Evolutionary conservation across 805 yeast genomes (phyloP), one percentile per base, ranked within the genome.

Genomic region (Candida krabiensis): DNA sequence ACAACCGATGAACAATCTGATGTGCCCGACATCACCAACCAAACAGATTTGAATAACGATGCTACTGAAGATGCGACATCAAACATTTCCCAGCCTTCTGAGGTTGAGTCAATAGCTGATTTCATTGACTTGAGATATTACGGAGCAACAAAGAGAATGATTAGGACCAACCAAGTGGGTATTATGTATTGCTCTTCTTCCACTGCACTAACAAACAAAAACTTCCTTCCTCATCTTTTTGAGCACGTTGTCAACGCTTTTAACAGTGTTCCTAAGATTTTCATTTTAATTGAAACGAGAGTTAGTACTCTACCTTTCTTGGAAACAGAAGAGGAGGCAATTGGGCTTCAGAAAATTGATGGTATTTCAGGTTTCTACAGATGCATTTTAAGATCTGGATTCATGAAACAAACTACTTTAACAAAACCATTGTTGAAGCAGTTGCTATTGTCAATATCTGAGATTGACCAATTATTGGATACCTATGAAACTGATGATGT

Each of bases 301-400:
- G 64, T 71, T 4, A 54, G 69, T 16, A 60, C 75, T 5, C 56
- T 61, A 22, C 82, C 82, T 2, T 56, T 48, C 32, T 63, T 73
- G 5, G 56, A 61, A 0, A 47, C 38, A 1, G 48, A 40, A n/a
- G 67, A 63, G n/a, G 74, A 71, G 25, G 56, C 71, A 15, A 51
- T 72, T 3, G 45, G 67, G 15, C 41, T 75, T 19, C 70, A 64
- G 4, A 49, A 68, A 18, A 66, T 70, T 41, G 64, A 62, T 26
- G 41, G 53, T 7, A 49, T 70, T 18, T 63, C 68, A 2, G 77
- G 79, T 1, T 71, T 73, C 47, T 71, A 70, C 58, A 58, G 73
- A 41, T 73, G 79, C 41, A 59, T 74, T 12, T 46, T 75, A 5
- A 59, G 75, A 18, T 73, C 66, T 41, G 81, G 81, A 3, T 76